Conservation (phyloP, 2,329 filamentous ascomycete species). For the Rhytidhysteron rufulum region DNA sequence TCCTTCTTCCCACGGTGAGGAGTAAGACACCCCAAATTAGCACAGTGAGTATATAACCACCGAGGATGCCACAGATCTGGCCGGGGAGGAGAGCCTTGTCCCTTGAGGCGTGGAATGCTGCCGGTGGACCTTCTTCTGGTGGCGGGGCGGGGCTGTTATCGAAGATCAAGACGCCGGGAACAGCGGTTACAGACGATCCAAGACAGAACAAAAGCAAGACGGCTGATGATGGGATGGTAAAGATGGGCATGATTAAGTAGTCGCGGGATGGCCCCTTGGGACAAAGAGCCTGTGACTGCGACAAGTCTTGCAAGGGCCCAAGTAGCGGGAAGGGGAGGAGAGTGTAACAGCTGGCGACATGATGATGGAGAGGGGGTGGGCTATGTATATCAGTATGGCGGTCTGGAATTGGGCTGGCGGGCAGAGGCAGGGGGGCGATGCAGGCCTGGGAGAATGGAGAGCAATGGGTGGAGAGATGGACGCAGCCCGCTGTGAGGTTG, state of each 20-base stretch:
- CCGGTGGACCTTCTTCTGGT: conserved; percentile 26
- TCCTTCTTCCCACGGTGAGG: conserved; percentile 44
- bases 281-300: conserved; percentile 11
- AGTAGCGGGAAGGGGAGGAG: conserved; percentile 20
- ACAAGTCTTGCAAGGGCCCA: conserved; percentile 22
- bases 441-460: neutral
- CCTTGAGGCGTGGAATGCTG: conserved; percentile 24
- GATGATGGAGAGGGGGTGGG: conserved; percentile 16
- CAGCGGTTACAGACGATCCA: conserved; percentile 18
- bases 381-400: conserved; percentile 18
- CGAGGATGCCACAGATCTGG: conserved; percentile 79
- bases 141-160: conserved; percentile 24
- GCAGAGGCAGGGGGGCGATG: neutral
- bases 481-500: no score
- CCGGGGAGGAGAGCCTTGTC: conserved; percentile 62
- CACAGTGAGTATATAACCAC: conserved; percentile 75
- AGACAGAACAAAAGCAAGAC: conserved; percentile 24
- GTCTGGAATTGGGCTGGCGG: neutral
- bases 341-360: conserved; percentile 22
- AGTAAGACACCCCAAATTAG: conserved; percentile 64
- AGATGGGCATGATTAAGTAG: conserved; percentile 19
- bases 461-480: neutral
- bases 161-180: conserved; percentile 20
- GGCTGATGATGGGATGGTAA: conserved; percentile 18
- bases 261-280: conserved; percentile 7